Conservation (phyloP, 352 stramenopile genomes). For the Blastocystis sp. region DNA sequence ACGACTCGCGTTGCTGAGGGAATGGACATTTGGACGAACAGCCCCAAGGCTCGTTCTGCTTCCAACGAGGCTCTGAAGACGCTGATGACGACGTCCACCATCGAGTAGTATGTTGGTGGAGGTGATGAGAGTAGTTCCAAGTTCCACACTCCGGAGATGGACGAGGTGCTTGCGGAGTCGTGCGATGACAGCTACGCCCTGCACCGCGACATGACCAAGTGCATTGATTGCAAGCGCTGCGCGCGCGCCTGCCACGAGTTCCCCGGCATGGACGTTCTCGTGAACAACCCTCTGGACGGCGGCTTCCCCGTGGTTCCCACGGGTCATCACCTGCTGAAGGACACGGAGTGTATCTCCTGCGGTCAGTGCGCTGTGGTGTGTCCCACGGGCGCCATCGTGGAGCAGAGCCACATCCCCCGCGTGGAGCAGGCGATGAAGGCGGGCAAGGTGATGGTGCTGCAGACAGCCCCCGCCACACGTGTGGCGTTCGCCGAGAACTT, state of each 20-base stretch:
- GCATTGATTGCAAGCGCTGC: slow-evolving; percentile 62
- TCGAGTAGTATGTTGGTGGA: background rate
- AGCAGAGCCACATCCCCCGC: slow-evolving; percentile 60
- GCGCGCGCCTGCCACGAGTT: slow-evolving; percentile 60
- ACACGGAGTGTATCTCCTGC: slow-evolving; percentile 63
- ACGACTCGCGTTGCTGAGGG: slow-evolving; percentile 43
- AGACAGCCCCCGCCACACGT: slow-evolving; percentile 62
- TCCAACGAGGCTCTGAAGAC: slow-evolving; percentile 54
- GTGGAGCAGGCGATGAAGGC: slow-evolving; percentile 59
- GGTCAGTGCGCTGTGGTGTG: slow-evolving; percentile 62
- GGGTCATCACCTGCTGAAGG: slow-evolving; percentile 60
- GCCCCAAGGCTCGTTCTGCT: slow-evolving; percentile 44
- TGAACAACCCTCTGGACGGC: slow-evolving; percentile 43
- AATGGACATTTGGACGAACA: slow-evolving; percentile 58
- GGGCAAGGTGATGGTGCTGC: slow-evolving; percentile 59
- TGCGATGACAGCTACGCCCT: slow-evolving; percentile 57
- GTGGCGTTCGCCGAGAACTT: slow-evolving; percentile 64
- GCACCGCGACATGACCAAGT: slow-evolving; percentile 60
- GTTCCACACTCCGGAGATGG: slow-evolving; percentile 46
- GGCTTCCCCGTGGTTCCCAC: slow-evolving; percentile 55
- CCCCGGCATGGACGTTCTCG: slow-evolving; percentile 43
- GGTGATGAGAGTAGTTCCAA: background rate
- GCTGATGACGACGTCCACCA: slow-evolving; percentile 3
- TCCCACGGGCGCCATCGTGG: slow-evolving; percentile 62
- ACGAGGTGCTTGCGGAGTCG: slow-evolving; percentile 41